Conservation (phyloP, 345 rosid species). For the Populus pruinosa region DNA sequence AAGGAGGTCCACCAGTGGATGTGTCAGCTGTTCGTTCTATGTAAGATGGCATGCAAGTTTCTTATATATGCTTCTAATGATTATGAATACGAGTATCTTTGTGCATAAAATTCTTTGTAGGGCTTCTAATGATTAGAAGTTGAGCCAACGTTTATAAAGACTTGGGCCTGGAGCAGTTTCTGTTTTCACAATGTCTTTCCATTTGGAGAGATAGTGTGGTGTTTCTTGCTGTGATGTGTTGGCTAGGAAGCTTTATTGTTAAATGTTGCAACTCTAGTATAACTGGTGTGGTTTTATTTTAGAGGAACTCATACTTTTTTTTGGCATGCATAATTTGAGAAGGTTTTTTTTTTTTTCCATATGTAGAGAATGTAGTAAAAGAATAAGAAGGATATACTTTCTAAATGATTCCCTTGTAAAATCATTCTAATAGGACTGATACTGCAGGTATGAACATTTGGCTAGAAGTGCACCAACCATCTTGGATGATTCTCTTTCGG, state of each 20-base stretch:
- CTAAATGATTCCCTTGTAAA: not conserved
- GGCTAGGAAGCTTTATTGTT: not conserved
- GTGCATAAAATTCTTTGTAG: not conserved
- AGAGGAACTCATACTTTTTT: not conserved
- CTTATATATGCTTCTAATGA: not conserved
- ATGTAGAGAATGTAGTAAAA: not conserved
- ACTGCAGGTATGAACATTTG: conserved; percentile 88
- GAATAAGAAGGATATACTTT: not conserved
- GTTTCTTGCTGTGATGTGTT: not conserved
- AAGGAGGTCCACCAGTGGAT: conserved; percentile 96
- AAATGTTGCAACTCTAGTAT: not conserved
- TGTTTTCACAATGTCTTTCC: not conserved
- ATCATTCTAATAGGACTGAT: conserved; percentile 3
- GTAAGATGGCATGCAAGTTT: conserved; percentile 46
- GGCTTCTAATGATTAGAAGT: conserved; percentile 7
- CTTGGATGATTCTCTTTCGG: conserved; percentile 94
- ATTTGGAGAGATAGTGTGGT: not conserved
- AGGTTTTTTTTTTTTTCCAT: not conserved
- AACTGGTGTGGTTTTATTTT: not conserved
- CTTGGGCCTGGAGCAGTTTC: not conserved
- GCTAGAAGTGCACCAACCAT: conserved; percentile 96
- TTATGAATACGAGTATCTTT: not conserved
- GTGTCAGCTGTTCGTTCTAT: conserved; percentile 83
- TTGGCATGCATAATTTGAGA: not conserved
- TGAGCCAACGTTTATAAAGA: not conserved